Conservation (phyloP, 1,284 basidiomycete species). For the Boletus subluridellus region DNA sequence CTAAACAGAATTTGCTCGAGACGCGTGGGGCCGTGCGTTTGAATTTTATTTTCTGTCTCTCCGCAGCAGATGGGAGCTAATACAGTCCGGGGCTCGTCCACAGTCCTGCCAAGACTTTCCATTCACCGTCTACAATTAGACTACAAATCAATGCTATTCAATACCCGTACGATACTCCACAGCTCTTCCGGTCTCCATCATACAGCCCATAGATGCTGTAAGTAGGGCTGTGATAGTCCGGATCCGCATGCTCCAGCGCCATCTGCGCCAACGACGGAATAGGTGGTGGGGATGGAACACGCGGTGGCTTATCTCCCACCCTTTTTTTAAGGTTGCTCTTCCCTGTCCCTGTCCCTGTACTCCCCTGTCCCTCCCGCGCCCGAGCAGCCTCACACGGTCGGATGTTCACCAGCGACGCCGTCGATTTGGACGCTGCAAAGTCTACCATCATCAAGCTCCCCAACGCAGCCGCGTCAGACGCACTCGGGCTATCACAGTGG, state of each 20-base stretch:
- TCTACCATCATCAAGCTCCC: constrained; percentile 61
- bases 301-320: constrained; percentile 61
- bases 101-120: background rate
- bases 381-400: constrained; percentile 27
- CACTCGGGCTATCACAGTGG: constrained; percentile 25
- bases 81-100: no score
- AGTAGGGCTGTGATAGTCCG: constrained; percentile 71
- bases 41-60: constrained; percentile 20
- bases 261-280: constrained; percentile 72
- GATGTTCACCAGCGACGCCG: constrained; percentile 36
- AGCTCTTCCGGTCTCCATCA: constrained; percentile 59
- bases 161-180: constrained; percentile 32
- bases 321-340: constrained; percentile 32
- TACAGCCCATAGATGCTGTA: constrained; percentile 78
- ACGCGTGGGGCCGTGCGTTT: background rate
- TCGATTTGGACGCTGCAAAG: constrained; percentile 40
- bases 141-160: constrained; percentile 31
- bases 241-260: constrained; percentile 61
- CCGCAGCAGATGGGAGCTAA: constrained; percentile 22
- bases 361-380: constrained; percentile 15
- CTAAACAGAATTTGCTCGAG: background rate
- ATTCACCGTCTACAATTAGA: no score
- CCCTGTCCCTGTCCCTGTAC: constrained; percentile 3
- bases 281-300: constrained; percentile 72
- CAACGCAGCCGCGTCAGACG: constrained; percentile 46